Base-by-base conservation (phyloP, 441 rosid genomes). In the Corymbia calophylla region DNA sequence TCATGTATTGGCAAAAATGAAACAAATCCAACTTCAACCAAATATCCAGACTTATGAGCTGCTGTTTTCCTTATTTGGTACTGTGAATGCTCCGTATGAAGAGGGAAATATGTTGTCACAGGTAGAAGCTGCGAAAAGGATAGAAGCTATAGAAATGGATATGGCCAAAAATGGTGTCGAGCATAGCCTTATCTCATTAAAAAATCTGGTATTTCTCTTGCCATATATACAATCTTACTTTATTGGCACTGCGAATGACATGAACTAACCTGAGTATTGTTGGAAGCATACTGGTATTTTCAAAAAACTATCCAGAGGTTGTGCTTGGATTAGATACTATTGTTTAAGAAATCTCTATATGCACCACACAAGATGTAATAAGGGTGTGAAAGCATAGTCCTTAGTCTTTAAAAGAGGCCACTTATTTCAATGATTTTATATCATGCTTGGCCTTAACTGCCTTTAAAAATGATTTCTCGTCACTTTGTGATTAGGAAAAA, bases 1-100 rank as follows among this genome's bases (percentile, higher is more conserved):
- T 93, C 92, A 89, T 89, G 92, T 94, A 81, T 94, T 94, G 89
- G 95, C 95, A 88, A 97, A 94, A 94, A 97, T 98, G 98, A 96
- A 93, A 93, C 91, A 93, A 92, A 88, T 92, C 85, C 92, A 93
- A 35, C 39, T 96, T 90, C 93, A 91, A 81, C 96, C 97, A n/a
- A 93, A 97, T 92, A 91, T 93, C 92, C 89, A 87, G 91, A 98
- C 99, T 2, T 98, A 95, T 89, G 95, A 95, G 91, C 94, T 93
- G 86, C 92, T 98, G 90, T 95, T 97, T 95, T 95, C 95, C 82
- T 91, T 97, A 88, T 96, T 98, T 92, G 98, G 96, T 89, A 94
- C 92, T 80, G 96, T 94, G 87, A 95, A 95, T 93, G 94, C 95
- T 91, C 99, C 98, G 7, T 96, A 97, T 86, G 97, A 96, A 93